Conservation (phyloP, 208 protist genomes). For the Leishmania braziliensis region DNA sequence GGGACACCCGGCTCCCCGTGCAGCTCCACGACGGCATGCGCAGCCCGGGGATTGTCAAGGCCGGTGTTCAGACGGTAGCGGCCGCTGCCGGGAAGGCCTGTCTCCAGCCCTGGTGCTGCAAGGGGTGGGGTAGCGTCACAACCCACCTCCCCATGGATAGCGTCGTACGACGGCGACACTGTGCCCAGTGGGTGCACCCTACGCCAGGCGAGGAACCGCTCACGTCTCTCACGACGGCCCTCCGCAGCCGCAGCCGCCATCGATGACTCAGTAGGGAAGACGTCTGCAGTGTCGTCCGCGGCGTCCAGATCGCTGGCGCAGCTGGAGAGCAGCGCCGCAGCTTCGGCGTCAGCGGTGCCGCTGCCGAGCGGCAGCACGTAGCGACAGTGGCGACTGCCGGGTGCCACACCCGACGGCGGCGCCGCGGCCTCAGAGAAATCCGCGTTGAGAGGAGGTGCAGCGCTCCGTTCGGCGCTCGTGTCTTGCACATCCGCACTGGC, state of each 20-base stretch:
- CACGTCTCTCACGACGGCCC: constrained; percentile 32
- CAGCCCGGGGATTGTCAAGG: constrained; percentile 50
- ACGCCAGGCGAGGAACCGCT: constrained; percentile 71
- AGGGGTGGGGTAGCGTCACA: neutral
- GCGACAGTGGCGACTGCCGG: neutral
- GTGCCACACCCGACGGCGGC: neutral
- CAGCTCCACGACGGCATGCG: constrained; percentile 38
- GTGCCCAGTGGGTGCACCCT: constrained; percentile 29
- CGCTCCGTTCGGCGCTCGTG: neutral
- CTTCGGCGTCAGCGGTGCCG: neutral
- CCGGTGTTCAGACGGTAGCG: constrained; percentile 77
- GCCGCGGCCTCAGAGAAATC: neutral
- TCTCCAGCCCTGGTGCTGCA: neutral
- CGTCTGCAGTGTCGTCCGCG: neutral
- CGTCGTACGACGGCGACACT: constrained; percentile 8
- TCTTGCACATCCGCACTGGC: neutral
- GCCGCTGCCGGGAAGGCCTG: neutral
- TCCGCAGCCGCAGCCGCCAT: constrained; percentile 15
- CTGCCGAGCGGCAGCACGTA: constrained; percentile 9
- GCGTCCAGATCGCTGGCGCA: too few species aligned
- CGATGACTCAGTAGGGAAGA: neutral
- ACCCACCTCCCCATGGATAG: neutral
- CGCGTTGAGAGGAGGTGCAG: neutral
- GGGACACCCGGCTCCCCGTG: neutral
- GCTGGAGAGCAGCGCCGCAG: neutral